These are phyloP conservation scores for Neopestalotiopsis rosae DNA, from an alignment of 2,329 filamentous ascomycete species.

Conservation along the genomic window DNA sequence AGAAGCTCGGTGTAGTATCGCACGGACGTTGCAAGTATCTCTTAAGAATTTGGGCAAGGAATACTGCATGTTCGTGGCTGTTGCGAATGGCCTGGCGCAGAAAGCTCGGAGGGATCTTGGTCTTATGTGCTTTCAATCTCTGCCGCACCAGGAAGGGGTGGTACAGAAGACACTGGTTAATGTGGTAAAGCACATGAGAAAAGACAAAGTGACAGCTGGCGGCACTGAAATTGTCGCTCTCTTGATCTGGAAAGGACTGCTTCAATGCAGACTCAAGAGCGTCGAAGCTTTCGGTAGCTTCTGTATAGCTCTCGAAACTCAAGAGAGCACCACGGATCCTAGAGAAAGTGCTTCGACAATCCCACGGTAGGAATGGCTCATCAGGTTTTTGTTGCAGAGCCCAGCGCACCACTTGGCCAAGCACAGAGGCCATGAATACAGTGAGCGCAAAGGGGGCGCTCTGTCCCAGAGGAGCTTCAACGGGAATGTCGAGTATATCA, in stretches of 20 bases:
- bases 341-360: neutral
- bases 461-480: neutral
- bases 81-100: neutral
- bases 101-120: neutral
- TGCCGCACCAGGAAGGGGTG: neutral
- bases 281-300: neutral
- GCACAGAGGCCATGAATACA: neutral
- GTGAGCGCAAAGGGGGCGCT: neutral
- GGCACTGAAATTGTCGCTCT: neutral
- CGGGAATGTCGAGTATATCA: neutral
- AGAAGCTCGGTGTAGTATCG: neutral
- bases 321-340: neutral
- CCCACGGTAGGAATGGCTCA: neutral
- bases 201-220: neutral
- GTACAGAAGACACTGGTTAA: neutral
- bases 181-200: slow-evolving; percentile 1
- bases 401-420: neutral
- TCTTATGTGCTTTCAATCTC: neutral
- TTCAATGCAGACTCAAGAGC: neutral
- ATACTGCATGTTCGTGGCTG: neutral
- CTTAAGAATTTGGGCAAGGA: neutral
- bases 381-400: neutral
- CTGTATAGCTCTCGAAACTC: slow-evolving; percentile 1
- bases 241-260: neutral
- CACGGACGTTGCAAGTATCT: neutral